Base-by-base conservation (phyloP, 352 stramenopile genomes). In the Pythium diclinum region DNA sequence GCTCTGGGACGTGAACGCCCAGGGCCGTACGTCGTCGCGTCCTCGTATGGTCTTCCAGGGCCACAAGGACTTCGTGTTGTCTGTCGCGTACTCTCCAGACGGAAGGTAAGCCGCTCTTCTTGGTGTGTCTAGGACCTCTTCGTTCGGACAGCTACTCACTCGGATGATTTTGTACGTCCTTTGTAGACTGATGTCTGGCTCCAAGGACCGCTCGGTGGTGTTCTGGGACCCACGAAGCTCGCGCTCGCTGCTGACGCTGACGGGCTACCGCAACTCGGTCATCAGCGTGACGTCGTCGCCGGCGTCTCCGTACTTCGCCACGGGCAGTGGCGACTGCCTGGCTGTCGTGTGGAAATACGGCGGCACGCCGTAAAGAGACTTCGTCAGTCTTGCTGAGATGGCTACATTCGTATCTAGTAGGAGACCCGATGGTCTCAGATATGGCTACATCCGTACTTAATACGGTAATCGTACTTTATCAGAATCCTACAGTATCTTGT, bases 331-430 rank as follows among this genome's bases (percentile, higher is more conserved):
- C 11, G 86, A 95, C 68, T 92, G 83, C 72, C 89, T 92, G 74
- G 83, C 84, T 53, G 85, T 91, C 30, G 77, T 93, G 63, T 95
- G 86, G 86, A 95, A 95, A 61, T 95, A 93, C 76, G 81, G 90
- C 71, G n/a, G n/a, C n/a, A n/a, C n/a, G n/a, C n/a, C n/a, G n/a
- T n/a, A n/a, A n/a, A n/a, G n/a, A n/a, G n/a, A n/a, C n/a, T n/a
- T n/a, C n/a, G n/a, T n/a, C n/a, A n/a, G n/a, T n/a, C n/a, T n/a
- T n/a, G n/a, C n/a, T n/a, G n/a, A n/a, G n/a, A n/a, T n/a, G n/a
- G n/a, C n/a, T n/a, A n/a, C n/a, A n/a, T n/a, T n/a, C n/a, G n/a
- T n/a, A n/a, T n/a, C n/a, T n/a, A n/a, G n/a, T n/a, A n/a, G n/a
- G n/a, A n/a, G n/a, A n/a, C n/a, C n/a, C n/a, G n/a, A n/a, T n/a